A percentile compares a stretch with the other conserved stretches of the same genome.
phyloP scores from a whole-genome alignment of 129 eudicot species.

The Escallonia herrerae region DNA sequence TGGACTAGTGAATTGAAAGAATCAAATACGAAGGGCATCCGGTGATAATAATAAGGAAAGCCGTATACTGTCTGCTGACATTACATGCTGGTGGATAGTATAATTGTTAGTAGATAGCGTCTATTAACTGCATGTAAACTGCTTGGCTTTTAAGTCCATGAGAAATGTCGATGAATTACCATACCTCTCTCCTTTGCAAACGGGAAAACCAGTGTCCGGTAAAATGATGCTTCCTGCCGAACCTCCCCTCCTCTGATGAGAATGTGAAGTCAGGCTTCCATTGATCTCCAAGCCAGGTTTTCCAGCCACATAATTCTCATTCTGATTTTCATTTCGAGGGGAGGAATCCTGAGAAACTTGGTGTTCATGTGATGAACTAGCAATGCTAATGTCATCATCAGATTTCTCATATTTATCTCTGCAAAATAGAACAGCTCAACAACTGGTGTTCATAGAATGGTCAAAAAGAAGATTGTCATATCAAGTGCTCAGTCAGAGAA shows the following conservation, averaged over 20 bases:
- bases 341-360: conserved; percentile 26
- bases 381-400: conserved; percentile 46
- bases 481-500: neutral
- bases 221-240: conserved; percentile 22
- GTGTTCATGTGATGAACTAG: conserved; percentile 38
- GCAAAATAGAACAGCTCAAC: conserved; percentile 15
- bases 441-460: neutral
- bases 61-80: neutral
- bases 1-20: no score
- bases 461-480: neutral
- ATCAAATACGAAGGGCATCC: neutral
- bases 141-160: neutral
- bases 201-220: conserved; percentile 12
- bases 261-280: conserved; percentile 23
- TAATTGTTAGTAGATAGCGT: neutral
- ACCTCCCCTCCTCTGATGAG: conserved; percentile 34
- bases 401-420: conserved; percentile 46
- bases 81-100: neutral
- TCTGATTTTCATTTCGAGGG: conserved; percentile 26
- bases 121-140: neutral
- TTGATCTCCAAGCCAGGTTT: conserved; percentile 32
- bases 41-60: neutral
- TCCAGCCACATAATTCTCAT: conserved; percentile 32
- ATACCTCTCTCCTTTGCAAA: conserved; percentile 31
- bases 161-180: conserved; percentile 15